Conservation (phyloP, 768 basidiomycete species). For the Boletus rufocinnamomeus region DNA sequence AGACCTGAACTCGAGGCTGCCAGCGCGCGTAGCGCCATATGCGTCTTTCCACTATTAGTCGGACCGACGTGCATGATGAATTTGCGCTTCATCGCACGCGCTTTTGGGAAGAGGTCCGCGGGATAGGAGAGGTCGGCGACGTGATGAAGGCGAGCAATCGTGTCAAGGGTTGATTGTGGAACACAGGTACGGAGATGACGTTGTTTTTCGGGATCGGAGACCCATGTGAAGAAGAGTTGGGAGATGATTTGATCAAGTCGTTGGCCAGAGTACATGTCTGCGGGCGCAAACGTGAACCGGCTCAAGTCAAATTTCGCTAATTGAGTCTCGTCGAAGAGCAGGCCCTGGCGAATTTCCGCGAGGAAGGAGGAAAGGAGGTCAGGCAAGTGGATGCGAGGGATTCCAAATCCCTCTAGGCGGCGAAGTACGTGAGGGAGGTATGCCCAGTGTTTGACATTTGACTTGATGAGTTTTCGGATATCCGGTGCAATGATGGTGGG, state of each 20-base stretch:
- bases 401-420: conserved; percentile 52
- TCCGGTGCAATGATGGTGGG: conserved; percentile 10
- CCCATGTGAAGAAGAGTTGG: conserved; percentile 60
- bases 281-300: conserved; percentile 43
- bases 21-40: conserved; percentile 87
- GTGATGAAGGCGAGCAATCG: conserved; percentile 40
- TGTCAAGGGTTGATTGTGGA: conserved; percentile 36
- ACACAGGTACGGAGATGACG: conserved; percentile 30
- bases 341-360: conserved; percentile 39
- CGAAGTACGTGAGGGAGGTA: conserved; percentile 28
- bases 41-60: conserved; percentile 97
- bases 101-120: conserved; percentile 48
- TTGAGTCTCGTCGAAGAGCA: conserved; percentile 18
- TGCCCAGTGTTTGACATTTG: conserved; percentile 44
- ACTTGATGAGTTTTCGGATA: conserved; percentile 34
- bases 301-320: conserved; percentile 40
- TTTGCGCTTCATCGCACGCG: conserved; percentile 67
- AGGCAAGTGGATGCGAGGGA: conserved; percentile 41
- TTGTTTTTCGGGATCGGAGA: conserved; percentile 36
- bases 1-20: conserved; percentile 72
- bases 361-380: conserved; percentile 48
- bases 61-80: conserved; percentile 97
- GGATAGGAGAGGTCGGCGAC: conserved; percentile 48
- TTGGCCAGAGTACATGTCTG: conserved; percentile 27
- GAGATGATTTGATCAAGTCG: conserved; percentile 53